A percentile compares a stretch with the other conserved stretches of the same genome.
phyloP scores from a whole-genome alignment of 208 protist genomes.

The Phytomonas sp. region DNA sequence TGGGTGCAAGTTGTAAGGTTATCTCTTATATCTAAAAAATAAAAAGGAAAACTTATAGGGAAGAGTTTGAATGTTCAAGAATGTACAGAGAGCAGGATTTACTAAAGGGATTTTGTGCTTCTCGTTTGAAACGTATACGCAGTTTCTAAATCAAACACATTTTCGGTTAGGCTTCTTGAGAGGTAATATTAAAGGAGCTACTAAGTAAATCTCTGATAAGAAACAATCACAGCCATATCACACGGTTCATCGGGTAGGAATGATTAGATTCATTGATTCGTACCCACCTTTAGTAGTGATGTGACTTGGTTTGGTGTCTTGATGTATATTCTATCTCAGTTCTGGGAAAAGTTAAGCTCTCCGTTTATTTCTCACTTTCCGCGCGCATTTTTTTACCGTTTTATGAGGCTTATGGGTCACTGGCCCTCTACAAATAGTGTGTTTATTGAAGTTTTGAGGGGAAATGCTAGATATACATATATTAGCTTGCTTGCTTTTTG shows the following conservation, averaged over 20 bases:
- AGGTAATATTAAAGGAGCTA: background rate
- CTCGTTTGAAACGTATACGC: background rate
- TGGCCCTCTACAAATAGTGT: background rate
- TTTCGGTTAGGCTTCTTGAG: background rate
- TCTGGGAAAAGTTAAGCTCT: background rate
- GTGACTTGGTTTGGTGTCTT: background rate
- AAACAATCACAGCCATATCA: background rate
- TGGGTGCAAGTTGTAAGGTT: background rate
- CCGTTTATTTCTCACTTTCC: background rate
- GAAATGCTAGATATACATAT: background rate
- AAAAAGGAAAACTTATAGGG: background rate
- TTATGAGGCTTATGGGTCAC: background rate
- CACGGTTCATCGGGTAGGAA: background rate
- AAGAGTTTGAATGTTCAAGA: background rate
- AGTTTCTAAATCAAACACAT: background rate
- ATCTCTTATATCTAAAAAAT: background rate
- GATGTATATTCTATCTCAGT: background rate
- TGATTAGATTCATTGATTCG: background rate
- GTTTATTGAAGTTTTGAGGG: background rate
- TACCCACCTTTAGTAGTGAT: background rate
- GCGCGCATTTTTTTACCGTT: background rate
- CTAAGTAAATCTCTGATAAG: background rate
- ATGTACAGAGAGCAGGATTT: background rate
- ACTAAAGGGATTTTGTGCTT: background rate
- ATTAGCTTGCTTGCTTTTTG: background rate